Base-by-base conservation (phyloP, 768 basidiomycete species). In the Lentinula guzmanii region DNA sequence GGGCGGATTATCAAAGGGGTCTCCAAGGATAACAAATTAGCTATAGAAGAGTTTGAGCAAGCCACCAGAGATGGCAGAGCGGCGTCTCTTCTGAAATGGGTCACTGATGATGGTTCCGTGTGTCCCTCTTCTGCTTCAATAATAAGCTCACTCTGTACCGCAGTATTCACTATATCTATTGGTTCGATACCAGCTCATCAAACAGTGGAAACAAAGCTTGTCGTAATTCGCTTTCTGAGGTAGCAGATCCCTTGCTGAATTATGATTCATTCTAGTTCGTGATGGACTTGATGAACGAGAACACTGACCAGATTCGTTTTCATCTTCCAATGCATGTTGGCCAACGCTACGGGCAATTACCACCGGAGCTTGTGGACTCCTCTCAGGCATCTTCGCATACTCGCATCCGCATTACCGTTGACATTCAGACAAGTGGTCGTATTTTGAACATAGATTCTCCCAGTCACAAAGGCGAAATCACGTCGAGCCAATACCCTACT, bases 121-220 rank as follows among this genome's bases (percentile, higher is more conserved):
- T 13, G 16, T 35, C 4, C 34, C 46, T 53, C 48, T 24, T 10
- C 51, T 16, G 11, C n/a, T 13, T 58, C 28, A 28, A 58, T 15
- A 37, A 21, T 15, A 9, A 13, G 15, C 50, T 15, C 33, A 35
- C 15, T 64, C 37, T 56, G 11, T 21, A 11, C 9, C 50, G 0
- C 50, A 86, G 85, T 83, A 58, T 85, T 86, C 66, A 82, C 78
- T 0, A 82, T 86, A 41, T 86, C 85, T 3, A 65, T 86, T 4
- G 85, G 85, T 9, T 78, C 80, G 0, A 76, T 86, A 55, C 80
- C 81, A 34, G 71, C 79, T 0, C 62, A 64, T 1, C 64, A 76
- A 45, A 77, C 68, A 1, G 77, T 85, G 3, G 71, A 70, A 28
- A 75, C 76, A 0, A 70, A 69, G 37, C 28, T 85, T 37, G 78